A percentile compares a stretch with the other conserved stretches of the same genome.
Evolutionary conservation across 129 eudicot species (phyloP).

Genomic region (Lonicera japonica): DNA sequence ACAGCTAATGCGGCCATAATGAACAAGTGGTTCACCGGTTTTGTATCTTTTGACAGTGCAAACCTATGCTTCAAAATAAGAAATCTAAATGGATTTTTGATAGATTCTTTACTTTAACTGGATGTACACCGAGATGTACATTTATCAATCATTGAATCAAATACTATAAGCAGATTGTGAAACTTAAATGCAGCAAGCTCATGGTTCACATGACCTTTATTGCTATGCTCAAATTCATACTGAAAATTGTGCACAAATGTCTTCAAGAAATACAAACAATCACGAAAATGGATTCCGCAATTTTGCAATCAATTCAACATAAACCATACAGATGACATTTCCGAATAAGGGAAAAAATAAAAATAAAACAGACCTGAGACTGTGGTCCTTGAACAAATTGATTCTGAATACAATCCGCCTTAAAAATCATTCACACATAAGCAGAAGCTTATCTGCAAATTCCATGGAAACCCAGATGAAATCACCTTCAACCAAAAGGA

Average conservation of each 20-base stretch:
- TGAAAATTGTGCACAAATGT: background rate
- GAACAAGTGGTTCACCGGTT: no score
- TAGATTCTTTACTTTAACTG: background rate
- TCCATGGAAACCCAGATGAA: slow-evolving; percentile 3
- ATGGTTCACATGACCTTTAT: background rate
- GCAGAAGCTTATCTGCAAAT: slow-evolving; percentile 11
- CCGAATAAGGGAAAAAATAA: no score
- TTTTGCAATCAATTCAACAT: background rate
- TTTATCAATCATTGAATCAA: no score
- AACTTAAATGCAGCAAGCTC: background rate
- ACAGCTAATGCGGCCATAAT: no score
- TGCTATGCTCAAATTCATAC: background rate
- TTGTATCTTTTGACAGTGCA: no score
- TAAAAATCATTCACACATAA: background rate
- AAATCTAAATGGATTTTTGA: background rate
- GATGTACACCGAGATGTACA: no score
- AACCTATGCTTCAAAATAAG: background rate
- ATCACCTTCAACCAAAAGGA: background rate
- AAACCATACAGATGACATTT: background rate
- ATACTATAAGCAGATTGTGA: background rate
- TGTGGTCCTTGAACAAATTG: slow-evolving; percentile 1
- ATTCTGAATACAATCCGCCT: background rate
- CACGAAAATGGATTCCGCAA: background rate
- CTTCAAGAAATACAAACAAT: background rate
- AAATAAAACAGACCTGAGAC: background rate